These are phyloP conservation scores for Tulasnella sp. DNA, from an alignment of 768 basidiomycete genomes.

Conservation along the genomic window DNA sequence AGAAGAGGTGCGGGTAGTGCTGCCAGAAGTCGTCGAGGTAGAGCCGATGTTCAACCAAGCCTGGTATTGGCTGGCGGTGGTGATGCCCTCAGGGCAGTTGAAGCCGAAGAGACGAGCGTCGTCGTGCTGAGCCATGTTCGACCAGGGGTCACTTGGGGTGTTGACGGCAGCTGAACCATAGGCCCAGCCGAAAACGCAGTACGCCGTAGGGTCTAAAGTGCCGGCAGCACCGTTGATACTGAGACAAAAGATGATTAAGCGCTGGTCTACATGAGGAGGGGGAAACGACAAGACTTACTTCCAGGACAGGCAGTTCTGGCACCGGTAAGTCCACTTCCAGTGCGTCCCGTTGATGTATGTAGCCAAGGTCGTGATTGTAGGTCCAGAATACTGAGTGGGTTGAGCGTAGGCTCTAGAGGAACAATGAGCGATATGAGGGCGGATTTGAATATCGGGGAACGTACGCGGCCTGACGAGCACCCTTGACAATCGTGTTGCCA, in stretches of 20 bases:
- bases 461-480: constrained; percentile 54
- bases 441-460: constrained; percentile 34
- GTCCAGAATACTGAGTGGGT: constrained; percentile 51
- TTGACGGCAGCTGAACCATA: constrained; percentile 40
- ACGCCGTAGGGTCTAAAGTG: neutral
- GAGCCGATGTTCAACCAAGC: constrained; percentile 50
- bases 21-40: constrained; percentile 36
- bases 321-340: constrained; percentile 66
- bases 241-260: neutral
- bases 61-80: constrained; percentile 42
- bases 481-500: constrained; percentile 48
- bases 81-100: neutral
- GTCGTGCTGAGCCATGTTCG: constrained; percentile 53
- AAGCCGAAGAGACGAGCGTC: constrained; percentile 41
- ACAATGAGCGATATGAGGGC: neutral
- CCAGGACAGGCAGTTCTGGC: constrained; percentile 56
- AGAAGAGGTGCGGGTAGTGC: neutral
- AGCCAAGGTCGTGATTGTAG: constrained; percentile 51
- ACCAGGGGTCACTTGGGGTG: constrained; percentile 48
- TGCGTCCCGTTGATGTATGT: constrained; percentile 48
- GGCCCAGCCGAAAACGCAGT: constrained; percentile 24
- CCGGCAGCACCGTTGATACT: constrained; percentile 24
- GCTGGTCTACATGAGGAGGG: neutral
- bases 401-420: constrained; percentile 48
- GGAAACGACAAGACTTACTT: neutral